Evolutionary conservation across 805 yeast genomes (phyloP).

Genomic region (Millerago galiae): DNA sequence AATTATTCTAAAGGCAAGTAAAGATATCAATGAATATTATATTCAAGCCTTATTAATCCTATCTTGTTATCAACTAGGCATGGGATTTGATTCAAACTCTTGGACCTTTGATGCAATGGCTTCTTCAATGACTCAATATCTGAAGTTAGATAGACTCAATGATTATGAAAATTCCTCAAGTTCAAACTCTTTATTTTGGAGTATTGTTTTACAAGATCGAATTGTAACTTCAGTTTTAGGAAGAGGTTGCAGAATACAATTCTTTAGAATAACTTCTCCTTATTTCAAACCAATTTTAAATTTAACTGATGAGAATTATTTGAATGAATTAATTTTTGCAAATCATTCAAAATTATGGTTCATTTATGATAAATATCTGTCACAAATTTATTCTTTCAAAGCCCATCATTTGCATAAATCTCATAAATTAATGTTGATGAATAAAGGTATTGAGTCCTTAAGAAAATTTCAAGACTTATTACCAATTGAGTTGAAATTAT

Average conservation of each 20-base stretch:
- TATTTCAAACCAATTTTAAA: conserved; percentile 20
- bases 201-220: conserved; percentile 28
- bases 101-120: conserved; percentile 30
- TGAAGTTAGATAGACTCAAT: conserved; percentile 19
- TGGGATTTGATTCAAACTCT: conserved; percentile 26
- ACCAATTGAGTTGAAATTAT: conserved; percentile 17
- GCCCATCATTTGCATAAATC: conserved; percentile 29
- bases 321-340: conserved; percentile 23
- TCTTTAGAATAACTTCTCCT: conserved; percentile 27
- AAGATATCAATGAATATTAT: conserved; percentile 19
- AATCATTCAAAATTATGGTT: conserved; percentile 25
- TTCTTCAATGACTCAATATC: conserved; percentile 27
- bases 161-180: conserved; percentile 3
- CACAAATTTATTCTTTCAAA: conserved; percentile 30
- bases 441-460: conserved; percentile 24
- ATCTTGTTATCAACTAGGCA: conserved; percentile 29
- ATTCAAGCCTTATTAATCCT: conserved; percentile 25
- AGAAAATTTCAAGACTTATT: conserved; percentile 19
- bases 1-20: conserved; percentile 20
- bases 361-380: conserved; percentile 24
- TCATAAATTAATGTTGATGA: conserved; percentile 24
- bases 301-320: conserved; percentile 12
- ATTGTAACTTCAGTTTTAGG: conserved; percentile 29
- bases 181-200: conserved; percentile 22
- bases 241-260: conserved; percentile 29